Conservation (phyloP, 1,284 basidiomycete genomes). For the Papiliotrema flavescens region DNA sequence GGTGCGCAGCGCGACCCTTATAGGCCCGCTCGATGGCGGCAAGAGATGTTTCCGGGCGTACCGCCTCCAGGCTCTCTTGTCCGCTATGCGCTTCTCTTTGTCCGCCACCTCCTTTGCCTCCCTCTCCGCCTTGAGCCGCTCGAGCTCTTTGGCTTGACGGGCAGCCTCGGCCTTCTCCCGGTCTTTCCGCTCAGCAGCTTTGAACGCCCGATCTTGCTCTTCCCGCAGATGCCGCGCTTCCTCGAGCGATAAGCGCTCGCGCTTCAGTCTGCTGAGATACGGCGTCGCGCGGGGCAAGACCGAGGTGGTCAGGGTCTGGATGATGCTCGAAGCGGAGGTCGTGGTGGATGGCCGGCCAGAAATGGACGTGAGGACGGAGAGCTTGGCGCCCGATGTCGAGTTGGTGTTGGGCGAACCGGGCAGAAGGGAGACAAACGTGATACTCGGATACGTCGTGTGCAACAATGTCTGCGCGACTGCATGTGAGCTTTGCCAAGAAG, state of each 20-base stretch:
- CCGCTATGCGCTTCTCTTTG: conserved; percentile 14
- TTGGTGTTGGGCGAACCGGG: conserved; percentile 48
- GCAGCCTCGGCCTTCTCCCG: conserved; percentile 51
- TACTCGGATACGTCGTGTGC: conserved; percentile 84
- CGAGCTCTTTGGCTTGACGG: conserved; percentile 23
- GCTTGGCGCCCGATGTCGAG: conserved; percentile 52
- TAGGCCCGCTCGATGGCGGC: conserved; percentile 19
- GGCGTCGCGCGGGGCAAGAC: conserved; percentile 74
- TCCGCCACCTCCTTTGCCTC: conserved; percentile 21
- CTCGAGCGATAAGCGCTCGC: conserved; percentile 54
- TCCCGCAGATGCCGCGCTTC: conserved; percentile 67
- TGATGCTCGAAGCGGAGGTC: conserved; percentile 63
- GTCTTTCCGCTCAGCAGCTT: conserved; percentile 64
- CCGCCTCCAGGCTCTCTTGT: conserved; percentile 34
- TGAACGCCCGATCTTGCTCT: conserved; percentile 78
- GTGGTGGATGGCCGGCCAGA: conserved; percentile 63
- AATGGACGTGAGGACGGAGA: conserved; percentile 78
- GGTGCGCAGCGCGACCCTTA: conserved; percentile 37
- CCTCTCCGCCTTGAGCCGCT: conserved; percentile 19
- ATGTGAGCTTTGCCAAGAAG: neutral
- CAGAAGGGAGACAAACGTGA: conserved; percentile 85
- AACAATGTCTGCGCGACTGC: conserved; percentile 78
- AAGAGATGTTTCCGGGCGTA: conserved; percentile 43
- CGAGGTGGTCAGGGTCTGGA: conserved; percentile 62
- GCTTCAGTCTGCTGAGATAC: conserved; percentile 63